phyloP scores from a whole-genome alignment of 495 filamentous ascomycete species.

The Annulohypoxylon moriforme region DNA sequence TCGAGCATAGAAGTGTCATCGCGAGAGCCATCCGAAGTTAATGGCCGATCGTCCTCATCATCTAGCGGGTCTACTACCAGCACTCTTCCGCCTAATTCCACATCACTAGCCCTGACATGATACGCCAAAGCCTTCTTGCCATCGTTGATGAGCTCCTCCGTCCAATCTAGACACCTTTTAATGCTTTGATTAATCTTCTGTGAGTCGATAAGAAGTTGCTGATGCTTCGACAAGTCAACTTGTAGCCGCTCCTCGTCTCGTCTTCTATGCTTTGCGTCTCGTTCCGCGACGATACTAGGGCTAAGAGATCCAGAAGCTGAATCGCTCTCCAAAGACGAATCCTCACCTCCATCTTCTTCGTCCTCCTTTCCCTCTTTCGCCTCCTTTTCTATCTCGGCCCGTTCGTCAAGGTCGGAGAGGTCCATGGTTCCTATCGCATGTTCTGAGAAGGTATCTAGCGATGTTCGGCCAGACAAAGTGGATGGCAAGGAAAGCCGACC shows the following conservation, averaged over 20 bases:
- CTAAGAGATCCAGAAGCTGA: conserved; percentile 60
- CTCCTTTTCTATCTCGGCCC: conserved; percentile 44
- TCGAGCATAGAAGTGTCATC: conserved; percentile 41
- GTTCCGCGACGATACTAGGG: conserved; percentile 56
- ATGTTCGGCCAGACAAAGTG: conserved; percentile 39
- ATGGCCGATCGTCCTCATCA: conserved; percentile 58
- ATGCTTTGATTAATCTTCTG: conserved; percentile 95
- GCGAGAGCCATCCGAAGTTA: conserved; percentile 16
- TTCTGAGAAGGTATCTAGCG: conserved; percentile 45
- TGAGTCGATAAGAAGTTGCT: conserved; percentile 84
- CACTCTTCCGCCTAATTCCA: conserved; percentile 85
- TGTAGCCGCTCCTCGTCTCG: conserved; percentile 81
- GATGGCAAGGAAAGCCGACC: conserved; percentile 70
- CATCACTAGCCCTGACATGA: conserved; percentile 76
- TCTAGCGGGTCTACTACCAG: conserved; percentile 80
- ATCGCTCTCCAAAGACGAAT: conserved; percentile 55
- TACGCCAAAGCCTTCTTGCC: conserved; percentile 88
- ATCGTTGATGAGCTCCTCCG: conserved; percentile 89
- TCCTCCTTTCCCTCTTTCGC: conserved; percentile 40
- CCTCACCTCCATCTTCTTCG: conserved; percentile 53
- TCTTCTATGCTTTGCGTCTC: conserved; percentile 59
- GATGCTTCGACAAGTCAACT: conserved; percentile 88
- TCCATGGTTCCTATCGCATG: conserved; percentile 44
- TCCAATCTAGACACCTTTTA: conserved; percentile 85
- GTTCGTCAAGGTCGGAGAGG: conserved; percentile 66